Conservation (phyloP, 768 basidiomycete species). For the Crucibulum laeve region DNA sequence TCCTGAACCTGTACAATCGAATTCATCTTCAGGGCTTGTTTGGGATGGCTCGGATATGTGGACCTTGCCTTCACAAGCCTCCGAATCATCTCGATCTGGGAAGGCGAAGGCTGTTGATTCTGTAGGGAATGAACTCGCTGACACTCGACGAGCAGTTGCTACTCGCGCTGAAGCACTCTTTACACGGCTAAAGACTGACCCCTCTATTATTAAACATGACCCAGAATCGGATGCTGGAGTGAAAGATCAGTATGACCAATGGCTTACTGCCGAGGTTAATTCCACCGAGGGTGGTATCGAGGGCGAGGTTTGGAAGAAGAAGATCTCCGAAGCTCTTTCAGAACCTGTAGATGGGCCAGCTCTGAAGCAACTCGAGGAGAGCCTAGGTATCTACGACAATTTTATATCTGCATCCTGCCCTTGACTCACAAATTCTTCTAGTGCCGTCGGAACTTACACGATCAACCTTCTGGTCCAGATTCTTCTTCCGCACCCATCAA, state of each 20-base stretch:
- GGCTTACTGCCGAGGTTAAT: slow-evolving; percentile 50
- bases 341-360: slow-evolving; percentile 48
- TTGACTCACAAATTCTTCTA: slow-evolving; percentile 20
- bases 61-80: slow-evolving; percentile 71
- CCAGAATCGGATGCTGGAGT: slow-evolving; percentile 61
- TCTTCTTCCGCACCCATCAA: slow-evolving; percentile 85
- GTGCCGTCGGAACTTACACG: slow-evolving; percentile 65
- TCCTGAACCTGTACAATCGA: slow-evolving; percentile 49
- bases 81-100: slow-evolving; percentile 20
- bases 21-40: slow-evolving; percentile 34
- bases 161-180: slow-evolving; percentile 78
- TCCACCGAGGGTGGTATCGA: slow-evolving; percentile 52
- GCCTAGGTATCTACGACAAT: slow-evolving; percentile 61
- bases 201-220: slow-evolving; percentile 71
- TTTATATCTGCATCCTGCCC: slow-evolving; percentile 2
- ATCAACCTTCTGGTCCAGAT: slow-evolving; percentile 79
- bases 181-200: slow-evolving; percentile 67
- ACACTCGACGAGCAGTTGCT: slow-evolving; percentile 50
- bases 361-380: slow-evolving; percentile 48
- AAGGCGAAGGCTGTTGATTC: slow-evolving; percentile 2
- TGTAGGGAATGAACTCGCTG: slow-evolving; percentile 31
- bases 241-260: slow-evolving; percentile 50
- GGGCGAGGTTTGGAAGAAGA: slow-evolving; percentile 52
- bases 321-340: slow-evolving; percentile 41
- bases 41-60: slow-evolving; percentile 92